phyloP scores from a whole-genome alignment of 1,284 basidiomycete genomes.

The Ceratobasidium sp. region DNA sequence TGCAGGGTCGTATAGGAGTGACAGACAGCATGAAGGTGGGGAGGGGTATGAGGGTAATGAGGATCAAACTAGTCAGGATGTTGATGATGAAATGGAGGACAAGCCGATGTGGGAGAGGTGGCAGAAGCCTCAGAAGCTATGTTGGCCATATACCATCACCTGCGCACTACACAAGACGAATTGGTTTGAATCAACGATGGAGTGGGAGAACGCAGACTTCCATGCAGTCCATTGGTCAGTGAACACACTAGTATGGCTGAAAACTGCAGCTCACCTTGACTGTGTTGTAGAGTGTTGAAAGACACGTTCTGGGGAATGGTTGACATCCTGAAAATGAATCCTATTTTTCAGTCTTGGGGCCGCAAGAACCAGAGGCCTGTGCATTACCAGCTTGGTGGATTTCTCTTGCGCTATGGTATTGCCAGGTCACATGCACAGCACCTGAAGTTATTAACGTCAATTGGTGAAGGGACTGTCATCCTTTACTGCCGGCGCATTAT shows the following conservation, averaged over 20 bases:
- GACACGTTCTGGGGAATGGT: slow-evolving; percentile 15
- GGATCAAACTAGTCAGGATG: not conserved
- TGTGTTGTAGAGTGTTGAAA: not conserved
- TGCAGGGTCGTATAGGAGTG: too few relatives aligned
- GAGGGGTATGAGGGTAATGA: too few relatives aligned
- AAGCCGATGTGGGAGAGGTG: not conserved
- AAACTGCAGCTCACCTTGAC: not conserved
- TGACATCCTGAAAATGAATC: not conserved
- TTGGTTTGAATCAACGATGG: slow-evolving; percentile 1
- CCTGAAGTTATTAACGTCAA: not conserved
- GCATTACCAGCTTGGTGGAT: slow-evolving; percentile 2
- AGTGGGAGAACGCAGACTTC: not conserved
- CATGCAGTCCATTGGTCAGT: not conserved
- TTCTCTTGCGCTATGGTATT: not conserved
- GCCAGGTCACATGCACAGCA: not conserved
- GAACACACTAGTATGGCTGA: not conserved
- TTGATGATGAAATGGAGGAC: not conserved
- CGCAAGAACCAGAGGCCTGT: not conserved
- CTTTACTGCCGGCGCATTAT: not conserved
- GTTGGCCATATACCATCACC: not conserved
- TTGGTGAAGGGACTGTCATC: slow-evolving; percentile 8
- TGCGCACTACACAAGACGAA: not conserved
- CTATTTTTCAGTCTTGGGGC: not conserved
- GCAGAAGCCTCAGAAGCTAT: too few relatives aligned
- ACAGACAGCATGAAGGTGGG: too few relatives aligned